Evolutionary conservation across 2,329 filamentous ascomycete species (phyloP).

Genomic region (Shiraia bambusicola): DNA sequence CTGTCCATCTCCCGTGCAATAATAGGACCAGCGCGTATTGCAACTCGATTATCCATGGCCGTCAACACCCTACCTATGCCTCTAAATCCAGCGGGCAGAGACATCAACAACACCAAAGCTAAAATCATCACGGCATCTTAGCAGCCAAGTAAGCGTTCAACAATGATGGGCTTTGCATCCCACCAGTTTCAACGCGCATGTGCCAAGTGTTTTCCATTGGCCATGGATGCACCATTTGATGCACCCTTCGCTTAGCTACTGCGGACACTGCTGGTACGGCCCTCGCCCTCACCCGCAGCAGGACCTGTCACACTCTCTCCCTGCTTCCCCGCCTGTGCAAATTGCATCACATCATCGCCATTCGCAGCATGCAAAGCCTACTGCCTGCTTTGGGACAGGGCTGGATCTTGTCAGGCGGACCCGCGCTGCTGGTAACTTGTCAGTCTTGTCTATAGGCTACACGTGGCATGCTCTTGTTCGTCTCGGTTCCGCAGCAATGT

Average conservation of each 20-base stretch:
- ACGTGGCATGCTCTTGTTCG: slow-evolving; percentile 43
- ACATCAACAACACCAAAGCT: slow-evolving; percentile 24
- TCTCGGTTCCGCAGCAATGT: slow-evolving; percentile 14
- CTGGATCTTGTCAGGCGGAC: slow-evolving; percentile 24
- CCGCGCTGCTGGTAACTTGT: slow-evolving; percentile 16
- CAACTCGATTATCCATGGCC: slow-evolving; percentile 1
- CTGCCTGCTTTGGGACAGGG: slow-evolving; percentile 12
- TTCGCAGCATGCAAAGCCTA: slow-evolving; percentile 13
- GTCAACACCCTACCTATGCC: slow-evolving; percentile 16
- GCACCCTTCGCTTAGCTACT: slow-evolving; percentile 34
- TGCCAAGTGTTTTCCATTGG: slow-evolving; percentile 39
- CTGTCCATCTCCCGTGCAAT: background rate
- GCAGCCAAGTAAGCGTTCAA: slow-evolving; percentile 22
- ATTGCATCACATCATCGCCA: slow-evolving; percentile 21
- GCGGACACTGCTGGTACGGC: slow-evolving; percentile 27
- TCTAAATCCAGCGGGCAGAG: slow-evolving; percentile 2
- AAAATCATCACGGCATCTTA: slow-evolving; percentile 24
- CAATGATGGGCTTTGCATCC: slow-evolving; percentile 15
- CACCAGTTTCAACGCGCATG: slow-evolving; percentile 33
- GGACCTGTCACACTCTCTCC: slow-evolving; percentile 33
- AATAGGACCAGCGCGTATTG: background rate
- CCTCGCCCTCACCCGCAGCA: slow-evolving; percentile 35
- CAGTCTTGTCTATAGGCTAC: slow-evolving; percentile 28
- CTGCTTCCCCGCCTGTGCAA: slow-evolving; percentile 15
- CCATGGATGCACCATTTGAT: slow-evolving; percentile 16